A percentile compares a stretch with the other conserved stretches of the same genome.
These are phyloP conservation scores for Hordeum marinum DNA, from an alignment of 176 grass and related monocot species.

Conservation along the genomic window DNA sequence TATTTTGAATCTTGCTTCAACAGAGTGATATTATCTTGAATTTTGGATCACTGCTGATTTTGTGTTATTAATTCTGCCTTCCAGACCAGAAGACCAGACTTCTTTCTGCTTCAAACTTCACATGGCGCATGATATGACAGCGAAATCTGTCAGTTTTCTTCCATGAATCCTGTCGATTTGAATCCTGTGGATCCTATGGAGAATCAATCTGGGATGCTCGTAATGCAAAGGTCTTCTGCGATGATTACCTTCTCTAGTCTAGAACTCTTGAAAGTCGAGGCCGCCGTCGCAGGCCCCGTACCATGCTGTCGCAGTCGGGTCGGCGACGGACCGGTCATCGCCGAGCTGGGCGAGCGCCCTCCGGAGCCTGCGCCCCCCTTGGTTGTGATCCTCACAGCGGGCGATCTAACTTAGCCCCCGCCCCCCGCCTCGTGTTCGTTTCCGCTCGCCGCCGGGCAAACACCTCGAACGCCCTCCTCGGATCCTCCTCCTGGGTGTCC, in stretches of 20 bases:
- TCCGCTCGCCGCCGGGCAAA: conserved; percentile 8
- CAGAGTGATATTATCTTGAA: too few species aligned
- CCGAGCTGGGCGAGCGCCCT: conserved; percentile 69
- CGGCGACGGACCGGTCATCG: conserved; percentile 49
- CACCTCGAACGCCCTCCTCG: conserved; percentile 73
- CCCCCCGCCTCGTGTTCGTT: too few species aligned
- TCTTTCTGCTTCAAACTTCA: neutral
- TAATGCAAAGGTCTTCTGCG: too few species aligned
- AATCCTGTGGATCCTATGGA: too few species aligned
- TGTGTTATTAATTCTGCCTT: neutral
- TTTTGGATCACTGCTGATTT: too few species aligned
- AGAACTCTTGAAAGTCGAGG: conserved; percentile 82
- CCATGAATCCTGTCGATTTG: neutral
- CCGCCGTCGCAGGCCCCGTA: conserved; percentile 65
- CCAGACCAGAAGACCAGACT: neutral
- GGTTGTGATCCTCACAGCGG: conserved; percentile 58
- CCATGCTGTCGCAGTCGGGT: conserved; percentile 70
- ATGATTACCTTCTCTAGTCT: neutral
- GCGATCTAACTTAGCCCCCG: neutral
- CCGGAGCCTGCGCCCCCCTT: conserved; percentile 33
- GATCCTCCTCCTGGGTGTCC: conserved; percentile 56
- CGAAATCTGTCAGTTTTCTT: neutral
- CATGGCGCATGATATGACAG: neutral
- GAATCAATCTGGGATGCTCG: too few species aligned
- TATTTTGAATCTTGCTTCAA: neutral